phyloP scores from a whole-genome alignment of 805 yeast genomes.

The Kodamaea fukazawae region DNA sequence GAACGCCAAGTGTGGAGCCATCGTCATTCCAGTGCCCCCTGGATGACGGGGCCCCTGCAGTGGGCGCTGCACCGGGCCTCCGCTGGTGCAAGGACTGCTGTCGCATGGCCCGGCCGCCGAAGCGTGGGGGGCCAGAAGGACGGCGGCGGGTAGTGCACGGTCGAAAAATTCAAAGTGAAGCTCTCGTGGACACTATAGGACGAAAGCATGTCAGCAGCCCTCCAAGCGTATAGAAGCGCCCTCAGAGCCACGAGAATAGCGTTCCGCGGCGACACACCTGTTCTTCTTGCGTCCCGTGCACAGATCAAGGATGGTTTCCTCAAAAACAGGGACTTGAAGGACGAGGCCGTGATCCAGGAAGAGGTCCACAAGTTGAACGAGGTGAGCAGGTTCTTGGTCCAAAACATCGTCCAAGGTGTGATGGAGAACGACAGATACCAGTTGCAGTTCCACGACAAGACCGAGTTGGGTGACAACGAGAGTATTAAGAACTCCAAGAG shows the following conservation, averaged over 20 bases:
- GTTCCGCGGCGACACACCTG: slow-evolving; percentile 48
- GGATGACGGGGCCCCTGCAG: too few species aligned
- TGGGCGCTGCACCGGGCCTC: too few species aligned
- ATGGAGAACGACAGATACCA: slow-evolving; percentile 37
- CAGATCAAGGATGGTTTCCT: slow-evolving; percentile 57
- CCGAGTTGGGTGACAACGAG: slow-evolving; percentile 92
- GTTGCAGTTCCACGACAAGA: slow-evolving; percentile 72
- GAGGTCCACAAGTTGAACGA: slow-evolving; percentile 58
- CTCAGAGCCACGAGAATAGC: slow-evolving; percentile 64
- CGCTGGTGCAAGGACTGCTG: too few species aligned
- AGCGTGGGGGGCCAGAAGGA: too few species aligned
- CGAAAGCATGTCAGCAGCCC: slow-evolving; percentile 23
- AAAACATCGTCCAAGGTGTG: slow-evolving; percentile 84
- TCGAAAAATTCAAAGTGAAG: too few species aligned
- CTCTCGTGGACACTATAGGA: too few species aligned
- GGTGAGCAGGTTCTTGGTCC: slow-evolving; percentile 64
- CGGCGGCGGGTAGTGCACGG: too few species aligned
- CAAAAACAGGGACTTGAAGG: slow-evolving; percentile 21
- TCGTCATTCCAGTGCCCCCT: too few species aligned
- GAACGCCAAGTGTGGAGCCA: too few species aligned
- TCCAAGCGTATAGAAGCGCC: slow-evolving; percentile 55
- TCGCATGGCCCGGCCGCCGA: too few species aligned
- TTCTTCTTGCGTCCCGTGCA: slow-evolving; percentile 57
- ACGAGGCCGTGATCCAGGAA: slow-evolving; percentile 24
- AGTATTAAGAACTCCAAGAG: slow-evolving; percentile 54